phyloP scores from a whole-genome alignment of 73 alveolate genomes.

The Loxodes magnus region DNA sequence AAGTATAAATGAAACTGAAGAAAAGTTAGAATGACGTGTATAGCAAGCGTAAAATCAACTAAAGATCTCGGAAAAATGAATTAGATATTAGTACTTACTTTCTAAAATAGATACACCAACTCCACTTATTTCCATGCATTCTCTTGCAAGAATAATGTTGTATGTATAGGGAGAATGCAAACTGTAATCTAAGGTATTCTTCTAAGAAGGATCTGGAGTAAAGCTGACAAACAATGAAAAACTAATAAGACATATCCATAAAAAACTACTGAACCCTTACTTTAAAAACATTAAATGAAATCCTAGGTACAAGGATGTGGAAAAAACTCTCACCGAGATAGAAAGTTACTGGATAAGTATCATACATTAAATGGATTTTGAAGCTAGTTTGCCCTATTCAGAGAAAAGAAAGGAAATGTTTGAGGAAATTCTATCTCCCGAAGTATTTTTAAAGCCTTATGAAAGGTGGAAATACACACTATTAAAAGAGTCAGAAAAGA shows the following conservation, averaged over 20 bases:
- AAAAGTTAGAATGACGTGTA: conserved; percentile 22
- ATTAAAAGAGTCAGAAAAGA: conserved; percentile 25
- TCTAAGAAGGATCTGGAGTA: too few relatives aligned
- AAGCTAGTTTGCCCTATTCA: conserved; percentile 33
- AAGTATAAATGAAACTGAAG: conserved; percentile 22
- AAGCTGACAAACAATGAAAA: too few relatives aligned
- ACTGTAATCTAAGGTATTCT: too few relatives aligned
- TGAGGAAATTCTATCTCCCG: conserved; percentile 22
- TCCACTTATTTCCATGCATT: conserved; percentile 15
- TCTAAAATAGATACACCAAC: conserved; percentile 14
- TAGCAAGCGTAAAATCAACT: conserved; percentile 22
- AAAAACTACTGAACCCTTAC: too few relatives aligned
- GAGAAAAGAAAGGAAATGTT: conserved; percentile 30
- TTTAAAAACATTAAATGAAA: too few relatives aligned
- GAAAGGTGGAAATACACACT: too few relatives aligned
- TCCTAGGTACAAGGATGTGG: too few relatives aligned
- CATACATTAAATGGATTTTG: conserved; percentile 32
- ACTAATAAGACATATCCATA: too few relatives aligned
- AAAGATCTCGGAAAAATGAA: conserved; percentile 36
- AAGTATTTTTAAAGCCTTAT: conserved; percentile 26
- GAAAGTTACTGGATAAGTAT: conserved; percentile 23
- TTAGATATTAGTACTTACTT: conserved; percentile 39
- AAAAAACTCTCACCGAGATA: conserved; percentile 17
- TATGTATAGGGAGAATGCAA: too few relatives aligned
- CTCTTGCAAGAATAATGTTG: too few relatives aligned